Conservation (phyloP, 441 rosid genomes). For the Manihot esculenta region DNA sequence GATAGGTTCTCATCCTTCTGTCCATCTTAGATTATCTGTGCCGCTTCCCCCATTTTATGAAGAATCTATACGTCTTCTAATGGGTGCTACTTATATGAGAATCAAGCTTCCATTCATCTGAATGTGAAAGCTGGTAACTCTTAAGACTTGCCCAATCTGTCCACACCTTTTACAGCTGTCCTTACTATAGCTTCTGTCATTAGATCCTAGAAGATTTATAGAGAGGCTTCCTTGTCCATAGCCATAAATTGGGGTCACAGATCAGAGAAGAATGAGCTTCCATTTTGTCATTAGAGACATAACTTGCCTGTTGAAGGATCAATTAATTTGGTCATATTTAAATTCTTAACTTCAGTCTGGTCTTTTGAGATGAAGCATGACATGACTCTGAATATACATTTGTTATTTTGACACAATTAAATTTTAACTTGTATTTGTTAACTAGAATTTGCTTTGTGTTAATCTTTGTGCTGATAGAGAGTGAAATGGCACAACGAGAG, state of each 20-base stretch:
- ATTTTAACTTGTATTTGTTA: background rate
- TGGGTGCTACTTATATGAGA: background rate
- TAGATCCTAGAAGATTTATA: background rate
- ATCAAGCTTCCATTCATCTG: background rate
- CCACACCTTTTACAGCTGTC: background rate
- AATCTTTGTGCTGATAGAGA: conserved; percentile 38
- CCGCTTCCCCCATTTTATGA: background rate
- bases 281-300: background rate
- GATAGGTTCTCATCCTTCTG: background rate
- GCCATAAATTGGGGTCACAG: background rate
- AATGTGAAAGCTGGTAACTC: background rate
- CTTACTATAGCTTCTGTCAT: background rate
- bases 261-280: background rate
- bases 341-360: background rate
- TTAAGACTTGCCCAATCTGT: background rate
- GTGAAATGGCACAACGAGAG: conserved; percentile 71
- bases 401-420: background rate
- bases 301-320: background rate
- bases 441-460: conserved; percentile 3
- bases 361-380: background rate
- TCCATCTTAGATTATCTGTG: background rate
- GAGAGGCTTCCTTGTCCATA: background rate
- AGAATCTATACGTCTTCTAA: background rate
- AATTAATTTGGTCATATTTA: background rate
- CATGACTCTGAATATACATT: background rate